Evolutionary conservation across 495 filamentous ascomycete species (phyloP).

Genomic region (Apiosordaria backusii): DNA sequence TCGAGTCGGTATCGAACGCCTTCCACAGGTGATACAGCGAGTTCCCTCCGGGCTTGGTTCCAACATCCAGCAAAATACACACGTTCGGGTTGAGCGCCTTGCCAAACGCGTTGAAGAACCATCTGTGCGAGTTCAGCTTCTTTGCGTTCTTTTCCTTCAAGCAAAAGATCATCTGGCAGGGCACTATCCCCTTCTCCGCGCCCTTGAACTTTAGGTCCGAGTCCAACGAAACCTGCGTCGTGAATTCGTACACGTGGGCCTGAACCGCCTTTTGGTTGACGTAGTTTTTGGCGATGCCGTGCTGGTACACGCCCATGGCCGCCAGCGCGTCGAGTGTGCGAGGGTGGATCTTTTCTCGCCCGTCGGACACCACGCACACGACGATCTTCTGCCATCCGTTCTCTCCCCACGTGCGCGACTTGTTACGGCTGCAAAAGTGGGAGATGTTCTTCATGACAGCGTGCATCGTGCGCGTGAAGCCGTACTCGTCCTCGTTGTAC

Average conservation of each 20-base stretch:
- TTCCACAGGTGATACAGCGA: constrained; percentile 99
- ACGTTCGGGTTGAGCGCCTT: constrained; percentile 90
- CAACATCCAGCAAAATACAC: constrained; percentile 93
- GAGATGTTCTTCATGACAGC: constrained; percentile 97
- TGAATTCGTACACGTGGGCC: constrained; percentile 98
- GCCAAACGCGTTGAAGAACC: constrained; percentile 99
- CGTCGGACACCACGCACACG: constrained; percentile 92
- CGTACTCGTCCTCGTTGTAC: constrained; percentile 98
- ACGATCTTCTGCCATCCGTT: constrained; percentile 99
- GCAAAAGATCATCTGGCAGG: constrained; percentile 98
- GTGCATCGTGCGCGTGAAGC: constrained; percentile 97
- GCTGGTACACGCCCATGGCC: constrained; percentile 97
- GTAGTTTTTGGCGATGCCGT: constrained; percentile 96
- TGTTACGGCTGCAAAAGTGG: constrained; percentile 90
- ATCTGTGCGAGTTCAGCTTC: constrained; percentile 97
- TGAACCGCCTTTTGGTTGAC: constrained; percentile 84
- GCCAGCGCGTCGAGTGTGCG: constrained; percentile 93
- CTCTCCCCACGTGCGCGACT: constrained; percentile 94
- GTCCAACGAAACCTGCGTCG: constrained; percentile 94
- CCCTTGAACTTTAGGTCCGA: constrained; percentile 97
- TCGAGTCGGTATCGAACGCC: constrained; percentile 95
- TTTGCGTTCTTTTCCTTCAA: constrained; percentile 97
- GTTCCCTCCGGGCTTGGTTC: constrained; percentile 79
- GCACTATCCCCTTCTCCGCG: constrained; percentile 98
- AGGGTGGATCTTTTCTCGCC: constrained; percentile 89